Base-by-base conservation (phyloP, 2,329 filamentous ascomycete species). In the Elsinoe necatrix region DNA sequence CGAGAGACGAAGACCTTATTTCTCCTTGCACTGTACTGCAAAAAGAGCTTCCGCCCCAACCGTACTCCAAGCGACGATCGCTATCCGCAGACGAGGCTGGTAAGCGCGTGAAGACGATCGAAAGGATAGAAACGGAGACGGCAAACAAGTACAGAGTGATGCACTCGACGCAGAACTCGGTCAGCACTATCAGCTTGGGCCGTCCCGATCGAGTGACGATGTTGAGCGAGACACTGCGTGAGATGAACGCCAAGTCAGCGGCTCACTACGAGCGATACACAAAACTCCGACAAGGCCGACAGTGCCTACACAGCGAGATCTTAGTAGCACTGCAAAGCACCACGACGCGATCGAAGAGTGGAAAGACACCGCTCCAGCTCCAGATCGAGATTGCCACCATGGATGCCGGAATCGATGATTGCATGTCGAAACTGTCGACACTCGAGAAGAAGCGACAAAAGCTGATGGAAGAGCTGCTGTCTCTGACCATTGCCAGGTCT, bases 341-440 rank as follows among this genome's bases (percentile, higher is more conserved):
- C 21, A 12, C 25, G 27, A 11, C 25, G 9, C 39, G 41, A 7
- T 27, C 39, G 8, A 56, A 48, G 39, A 39, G 42, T 18, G 54
- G 20, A 7, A 56, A 56, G 27, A 47, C 41, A 8, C 54, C 54
- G 8, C 27, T 56, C n/a, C 54, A 56, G 42, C 39, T 56, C 3
- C 54, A 56, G 20, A 27, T 56, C 14, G 54, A 56, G 42, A 56
- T 56, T 16, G 54, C 54, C 2, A 56, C 37, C 25, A 56, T 56
- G 42, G 54, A 56, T 25, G 54, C 54, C 12, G 54, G 37, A 12
- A 56, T 56, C 54, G 54, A 56, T 37, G 54, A 56, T 23, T 56
- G 54, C 31, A 35, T 56, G 39, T 25, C 31, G n/a, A 56, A 56
- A 27, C 25, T 56, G 6, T 42, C 39, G 16, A 42, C 23, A 8